Evolutionary conservation across 2,329 filamentous ascomycete genomes (phyloP).

Genomic region (Grosmannia serpens): DNA sequence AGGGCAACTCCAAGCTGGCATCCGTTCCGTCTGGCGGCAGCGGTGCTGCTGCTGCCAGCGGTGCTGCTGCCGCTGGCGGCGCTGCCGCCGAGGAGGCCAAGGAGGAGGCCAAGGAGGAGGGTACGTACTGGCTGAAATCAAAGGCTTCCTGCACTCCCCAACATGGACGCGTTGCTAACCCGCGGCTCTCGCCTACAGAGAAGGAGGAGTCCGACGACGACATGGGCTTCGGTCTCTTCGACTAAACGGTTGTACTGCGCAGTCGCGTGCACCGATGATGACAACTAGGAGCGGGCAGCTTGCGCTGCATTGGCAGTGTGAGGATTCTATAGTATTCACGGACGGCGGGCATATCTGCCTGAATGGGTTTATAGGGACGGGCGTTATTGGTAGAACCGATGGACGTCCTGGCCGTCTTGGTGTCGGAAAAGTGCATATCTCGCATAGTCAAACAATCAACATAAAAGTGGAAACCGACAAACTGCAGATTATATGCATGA

Average conservation of each 20-base stretch:
- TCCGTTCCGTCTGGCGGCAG: conserved; percentile 91
- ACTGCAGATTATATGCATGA: neutral
- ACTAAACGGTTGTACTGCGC: conserved; percentile 11
- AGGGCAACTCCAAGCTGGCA: conserved; percentile 87
- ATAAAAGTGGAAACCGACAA: conserved; percentile 8
- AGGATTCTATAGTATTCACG: neutral
- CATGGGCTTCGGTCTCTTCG: conserved; percentile 66
- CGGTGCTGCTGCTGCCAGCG: conserved; percentile 53
- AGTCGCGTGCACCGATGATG: neutral
- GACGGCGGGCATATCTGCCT: neutral
- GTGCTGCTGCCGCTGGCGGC: conserved; percentile 50
- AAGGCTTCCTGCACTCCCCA: neutral
- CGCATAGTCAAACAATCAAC: conserved; percentile 4
- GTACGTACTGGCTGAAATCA: conserved; percentile 1
- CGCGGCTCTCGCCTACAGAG: conserved; percentile 24
- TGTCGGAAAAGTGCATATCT: conserved; percentile 6
- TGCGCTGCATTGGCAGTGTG: neutral
- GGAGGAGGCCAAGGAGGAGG: conserved; percentile 14
- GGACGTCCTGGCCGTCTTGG: neutral
- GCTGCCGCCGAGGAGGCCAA: conserved; percentile 13
- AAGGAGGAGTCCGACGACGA: conserved; percentile 65
- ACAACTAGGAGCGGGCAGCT: neutral
- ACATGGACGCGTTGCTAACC: neutral
- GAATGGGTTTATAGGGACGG: conserved; percentile 4
- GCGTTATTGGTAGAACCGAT: conserved; percentile 3